Conservation (phyloP, 768 basidiomycete species). For the Pisolithus sp. region DNA sequence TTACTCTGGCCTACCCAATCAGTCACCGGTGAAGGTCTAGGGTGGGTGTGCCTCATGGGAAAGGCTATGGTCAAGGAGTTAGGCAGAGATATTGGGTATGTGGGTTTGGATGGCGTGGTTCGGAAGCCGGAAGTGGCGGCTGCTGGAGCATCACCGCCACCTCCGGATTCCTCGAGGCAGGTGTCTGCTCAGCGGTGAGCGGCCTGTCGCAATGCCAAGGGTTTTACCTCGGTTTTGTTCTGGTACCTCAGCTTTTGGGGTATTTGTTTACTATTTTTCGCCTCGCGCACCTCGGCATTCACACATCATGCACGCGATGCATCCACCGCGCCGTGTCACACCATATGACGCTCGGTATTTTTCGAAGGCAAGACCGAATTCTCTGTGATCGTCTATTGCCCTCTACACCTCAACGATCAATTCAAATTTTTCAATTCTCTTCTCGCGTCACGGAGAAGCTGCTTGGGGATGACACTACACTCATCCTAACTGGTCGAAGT, state of each 20-base stretch:
- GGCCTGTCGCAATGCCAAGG: background rate
- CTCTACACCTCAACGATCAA: background rate
- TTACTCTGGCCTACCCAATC: slow-evolving; percentile 79
- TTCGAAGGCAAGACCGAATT: background rate
- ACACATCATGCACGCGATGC: background rate
- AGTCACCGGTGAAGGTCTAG: slow-evolving; percentile 69
- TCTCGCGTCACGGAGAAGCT: background rate
- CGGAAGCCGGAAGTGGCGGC: slow-evolving; percentile 51
- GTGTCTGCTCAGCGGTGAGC: slow-evolving; percentile 26
- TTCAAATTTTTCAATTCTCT: background rate
- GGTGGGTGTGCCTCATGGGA: slow-evolving; percentile 84
- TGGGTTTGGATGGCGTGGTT: slow-evolving; percentile 65
- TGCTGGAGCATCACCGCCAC: slow-evolving; percentile 24
- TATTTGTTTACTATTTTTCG: slow-evolving; percentile 8
- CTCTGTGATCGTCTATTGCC: background rate
- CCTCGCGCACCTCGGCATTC: background rate
- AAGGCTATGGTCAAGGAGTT: slow-evolving; percentile 83
- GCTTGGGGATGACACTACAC: no score
- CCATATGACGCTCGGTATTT: background rate
- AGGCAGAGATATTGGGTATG: slow-evolving; percentile 68
- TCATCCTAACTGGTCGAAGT: no score
- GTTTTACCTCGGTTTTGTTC: slow-evolving; percentile 16
- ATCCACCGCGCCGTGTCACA: background rate
- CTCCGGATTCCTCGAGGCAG: slow-evolving; percentile 26
- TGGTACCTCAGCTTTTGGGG: slow-evolving; percentile 7